These are phyloP conservation scores for Cytospora paraplurivora DNA, from an alignment of 2,329 filamentous ascomycete species.

Conservation along the genomic window DNA sequence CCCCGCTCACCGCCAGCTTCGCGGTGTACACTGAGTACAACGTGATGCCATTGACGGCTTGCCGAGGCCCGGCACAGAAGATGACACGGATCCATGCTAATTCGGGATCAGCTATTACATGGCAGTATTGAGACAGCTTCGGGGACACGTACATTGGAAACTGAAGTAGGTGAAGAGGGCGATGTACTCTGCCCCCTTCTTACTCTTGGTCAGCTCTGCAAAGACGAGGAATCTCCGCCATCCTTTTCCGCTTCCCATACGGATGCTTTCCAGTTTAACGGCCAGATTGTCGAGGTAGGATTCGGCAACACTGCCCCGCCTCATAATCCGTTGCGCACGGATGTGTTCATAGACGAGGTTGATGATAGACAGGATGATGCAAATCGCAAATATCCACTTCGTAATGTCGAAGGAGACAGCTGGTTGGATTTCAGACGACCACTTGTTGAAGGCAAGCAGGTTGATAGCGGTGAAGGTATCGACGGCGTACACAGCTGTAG, in stretches of 20 bases:
- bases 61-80: constrained; percentile 87
- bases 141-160: constrained; percentile 55
- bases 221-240: constrained; percentile 94
- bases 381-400: constrained; percentile 93
- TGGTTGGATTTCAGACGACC: constrained; percentile 82
- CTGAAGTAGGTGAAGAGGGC: constrained; percentile 89
- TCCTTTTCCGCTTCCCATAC: constrained; percentile 73
- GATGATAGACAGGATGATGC: constrained; percentile 87
- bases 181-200: constrained; percentile 86
- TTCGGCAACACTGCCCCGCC: constrained; percentile 81
- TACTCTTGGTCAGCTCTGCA: constrained; percentile 85
- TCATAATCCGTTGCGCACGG: constrained; percentile 78
- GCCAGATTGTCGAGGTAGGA: constrained; percentile 89
- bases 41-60: constrained; percentile 87
- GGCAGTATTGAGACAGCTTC: not conserved
- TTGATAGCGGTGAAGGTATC: constrained; percentile 95
- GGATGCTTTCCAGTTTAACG: constrained; percentile 79
- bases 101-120: constrained; percentile 27
- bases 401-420: constrained; percentile 75
- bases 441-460: constrained; percentile 82
- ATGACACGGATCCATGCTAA: constrained; percentile 84
- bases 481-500: constrained; percentile 81
- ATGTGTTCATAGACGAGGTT: constrained; percentile 81
- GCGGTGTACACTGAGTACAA: constrained; percentile 80
- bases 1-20: constrained; percentile 65